Percentiles rank a stretch among this genome's conserved stretches.
These are phyloP conservation scores for Helenozyma baotianmanensis DNA, from an alignment of 805 yeast genomes.

Conservation along the genomic window DNA sequence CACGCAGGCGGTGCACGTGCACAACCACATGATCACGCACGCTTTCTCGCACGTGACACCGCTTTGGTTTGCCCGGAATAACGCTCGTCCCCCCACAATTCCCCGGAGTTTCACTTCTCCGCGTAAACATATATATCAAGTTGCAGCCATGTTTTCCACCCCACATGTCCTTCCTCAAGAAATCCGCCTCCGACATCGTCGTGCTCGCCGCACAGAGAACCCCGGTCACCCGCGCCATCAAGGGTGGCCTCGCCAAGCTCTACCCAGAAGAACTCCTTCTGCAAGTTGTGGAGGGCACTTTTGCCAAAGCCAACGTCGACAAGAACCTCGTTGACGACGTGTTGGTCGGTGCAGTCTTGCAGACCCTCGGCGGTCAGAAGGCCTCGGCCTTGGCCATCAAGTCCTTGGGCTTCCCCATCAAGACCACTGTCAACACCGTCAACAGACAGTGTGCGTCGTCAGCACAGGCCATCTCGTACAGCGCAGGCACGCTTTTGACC, in stretches of 20 bases:
- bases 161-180: constrained; percentile 11
- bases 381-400: constrained; percentile 33
- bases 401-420: constrained; percentile 27
- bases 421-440: constrained; percentile 31
- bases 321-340: constrained; percentile 28
- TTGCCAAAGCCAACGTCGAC: constrained; percentile 21
- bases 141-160: too few species aligned
- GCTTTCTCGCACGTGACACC: too few species aligned
- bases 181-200: constrained; percentile 29
- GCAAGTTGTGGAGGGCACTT: constrained; percentile 24
- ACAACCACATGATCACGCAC: too few species aligned
- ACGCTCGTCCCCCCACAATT: too few species aligned
- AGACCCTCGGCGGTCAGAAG: constrained; percentile 35
- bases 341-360: constrained; percentile 34
- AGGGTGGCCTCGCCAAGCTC: constrained; percentile 32
- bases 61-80: too few species aligned
- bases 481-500: constrained; percentile 25
- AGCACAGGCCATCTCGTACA: constrained; percentile 32
- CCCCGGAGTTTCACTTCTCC: too few species aligned
- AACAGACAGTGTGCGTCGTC: constrained; percentile 39
- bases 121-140: too few species aligned
- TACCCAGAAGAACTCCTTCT: constrained; percentile 33
- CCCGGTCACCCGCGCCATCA: constrained; percentile 31
- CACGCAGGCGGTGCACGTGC: too few species aligned
- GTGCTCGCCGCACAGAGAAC: constrained; percentile 32